A percentile compares a stretch with the other conserved stretches of the same genome.
phyloP scores from a whole-genome alignment of 1,284 basidiomycete species.

The Chalciporus piperatoides region DNA sequence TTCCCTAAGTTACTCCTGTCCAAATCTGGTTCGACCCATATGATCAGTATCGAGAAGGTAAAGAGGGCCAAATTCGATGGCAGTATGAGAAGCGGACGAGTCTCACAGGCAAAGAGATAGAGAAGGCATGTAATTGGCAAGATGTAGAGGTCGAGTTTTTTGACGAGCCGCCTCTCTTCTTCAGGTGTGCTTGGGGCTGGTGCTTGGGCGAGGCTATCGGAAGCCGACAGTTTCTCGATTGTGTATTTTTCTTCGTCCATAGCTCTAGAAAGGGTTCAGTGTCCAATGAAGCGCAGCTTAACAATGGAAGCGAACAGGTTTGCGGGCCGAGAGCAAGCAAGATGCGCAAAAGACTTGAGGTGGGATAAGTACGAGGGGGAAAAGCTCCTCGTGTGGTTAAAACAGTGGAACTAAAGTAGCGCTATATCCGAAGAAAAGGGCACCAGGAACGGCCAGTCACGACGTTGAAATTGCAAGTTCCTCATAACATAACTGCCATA shows the following conservation, averaged over 20 bases:
- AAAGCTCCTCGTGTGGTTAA: no score
- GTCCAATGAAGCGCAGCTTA: no score
- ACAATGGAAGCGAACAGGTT: background rate
- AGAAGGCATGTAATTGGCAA: constrained; percentile 69
- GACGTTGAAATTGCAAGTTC: no score
- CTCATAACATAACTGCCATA: no score
- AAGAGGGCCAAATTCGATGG: background rate
- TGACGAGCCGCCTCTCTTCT: constrained; percentile 59
- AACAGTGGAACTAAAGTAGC: no score
- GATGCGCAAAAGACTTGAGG: no score
- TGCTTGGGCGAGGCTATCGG: constrained; percentile 1
- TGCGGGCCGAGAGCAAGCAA: background rate
- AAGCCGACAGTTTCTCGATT: background rate
- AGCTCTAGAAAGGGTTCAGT: background rate
- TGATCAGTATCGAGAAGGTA: background rate
- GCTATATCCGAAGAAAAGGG: no score
- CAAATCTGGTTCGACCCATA: constrained; percentile 42
- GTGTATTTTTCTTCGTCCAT: constrained; percentile 26
- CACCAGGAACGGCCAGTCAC: no score
- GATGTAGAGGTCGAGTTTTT: constrained; percentile 66
- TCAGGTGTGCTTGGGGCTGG: constrained; percentile 25
- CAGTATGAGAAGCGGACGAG: background rate
- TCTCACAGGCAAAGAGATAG: constrained; percentile 71
- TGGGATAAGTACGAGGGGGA: no score
- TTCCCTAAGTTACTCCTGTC: constrained; percentile 75